Evolutionary conservation across 441 rosid species (phyloP).

Genomic region (Corymbia calophylla): DNA sequence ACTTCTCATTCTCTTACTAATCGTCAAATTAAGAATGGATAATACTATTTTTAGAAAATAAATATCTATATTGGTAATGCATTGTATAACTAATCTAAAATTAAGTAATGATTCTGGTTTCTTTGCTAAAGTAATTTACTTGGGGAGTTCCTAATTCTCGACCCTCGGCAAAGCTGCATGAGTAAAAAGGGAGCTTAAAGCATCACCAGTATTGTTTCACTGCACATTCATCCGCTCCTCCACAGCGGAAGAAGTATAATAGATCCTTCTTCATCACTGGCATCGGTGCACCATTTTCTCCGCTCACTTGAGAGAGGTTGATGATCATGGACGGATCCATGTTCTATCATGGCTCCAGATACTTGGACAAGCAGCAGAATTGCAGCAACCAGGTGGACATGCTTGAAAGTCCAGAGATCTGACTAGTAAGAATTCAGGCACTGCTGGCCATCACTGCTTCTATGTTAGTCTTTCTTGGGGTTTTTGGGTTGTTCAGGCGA

Average conservation of each 20-base stretch:
- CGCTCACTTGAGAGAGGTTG: neutral
- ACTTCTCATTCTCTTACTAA: neutral
- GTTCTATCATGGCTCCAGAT: too few species aligned
- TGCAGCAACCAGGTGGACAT: rapidly evolving
- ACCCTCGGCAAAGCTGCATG: neutral
- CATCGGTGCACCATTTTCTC: neutral
- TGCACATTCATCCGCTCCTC: neutral
- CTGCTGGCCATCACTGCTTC: neutral
- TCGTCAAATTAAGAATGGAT: neutral
- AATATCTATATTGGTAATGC: too few species aligned
- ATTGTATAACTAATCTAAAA: rapidly evolving
- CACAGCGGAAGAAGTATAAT: rapidly evolving
- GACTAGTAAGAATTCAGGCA: rapidly evolving
- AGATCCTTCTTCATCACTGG: neutral
- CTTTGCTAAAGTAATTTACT: neutral
- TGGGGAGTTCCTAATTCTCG: neutral
- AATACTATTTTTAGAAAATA: too few species aligned
- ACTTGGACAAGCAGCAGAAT: rapidly evolving
- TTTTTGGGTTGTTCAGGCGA: neutral
- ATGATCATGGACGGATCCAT: neutral
- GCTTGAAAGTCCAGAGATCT: rapidly evolving
- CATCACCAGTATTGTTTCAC: neutral
- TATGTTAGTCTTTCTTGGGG: neutral
- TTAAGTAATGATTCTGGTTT: neutral
- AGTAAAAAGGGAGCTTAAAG: neutral